Base-by-base conservation (phyloP, 805 yeast species). In the Yamadazyma paraphyllophila region DNA sequence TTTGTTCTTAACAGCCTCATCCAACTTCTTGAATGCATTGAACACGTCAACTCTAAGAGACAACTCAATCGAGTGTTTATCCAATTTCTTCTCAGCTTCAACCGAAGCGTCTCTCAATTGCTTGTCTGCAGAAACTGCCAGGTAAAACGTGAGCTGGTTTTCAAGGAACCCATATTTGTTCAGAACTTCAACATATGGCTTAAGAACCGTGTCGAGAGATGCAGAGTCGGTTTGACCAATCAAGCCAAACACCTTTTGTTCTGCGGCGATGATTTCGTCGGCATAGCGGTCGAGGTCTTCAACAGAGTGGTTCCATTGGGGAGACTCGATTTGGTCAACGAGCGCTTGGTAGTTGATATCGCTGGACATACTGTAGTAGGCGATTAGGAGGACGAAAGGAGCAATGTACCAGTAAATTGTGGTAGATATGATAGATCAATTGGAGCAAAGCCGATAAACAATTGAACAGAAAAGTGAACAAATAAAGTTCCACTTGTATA, bases 41-140 rank as follows among this genome's bases (percentile, higher is more conserved):
- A 72, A 88, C 8, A 88, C 59, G 39, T 59, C 62, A 11, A 52
- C 78, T 61, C 96, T 80, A 44, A 80, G 62, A 12, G 78, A 75
- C 17, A 83, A 73, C 54, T 85, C 95, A 55, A 88, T 85, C 8
- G 73, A 66, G 53, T 71, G 77, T 40, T 81, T 76, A 43, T 78
- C 74, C 36, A 85, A 62, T 48, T 71, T 58, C 58, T 80, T 80
- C 50, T 83, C 85, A 0, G 88, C 83, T 48, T 77, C 67, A 36
- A 75, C 74, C 2, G 91, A 81, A 3, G 89, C 88, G 51, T 85
- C 88, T 57, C 96, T 76, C 27, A 85, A 59, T n/a, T 66, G 80
- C 56, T 82, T 78, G 51, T 76, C 73, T 15, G 80, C 56, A 2
- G 91, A 83, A 9, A 88, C 91, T 53, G 84, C 83, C 62, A 82